phyloP scores from a whole-genome alignment of 345 rosid genomes.

The Xanthoceras sorbifolium region DNA sequence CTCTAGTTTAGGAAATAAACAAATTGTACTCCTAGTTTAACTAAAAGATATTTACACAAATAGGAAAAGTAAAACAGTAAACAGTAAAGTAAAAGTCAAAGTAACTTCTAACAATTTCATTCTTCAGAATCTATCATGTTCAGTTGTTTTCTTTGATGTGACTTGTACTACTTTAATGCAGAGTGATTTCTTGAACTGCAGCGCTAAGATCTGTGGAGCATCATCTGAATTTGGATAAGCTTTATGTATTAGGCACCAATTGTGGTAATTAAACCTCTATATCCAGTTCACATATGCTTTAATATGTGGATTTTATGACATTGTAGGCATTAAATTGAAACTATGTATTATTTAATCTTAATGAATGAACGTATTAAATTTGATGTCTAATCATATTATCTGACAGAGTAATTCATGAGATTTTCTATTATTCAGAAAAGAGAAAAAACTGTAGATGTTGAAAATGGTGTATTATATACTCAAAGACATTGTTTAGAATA shows the following conservation, averaged over 20 bases:
- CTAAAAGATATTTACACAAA: no score
- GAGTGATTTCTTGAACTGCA: slow-evolving; percentile 89
- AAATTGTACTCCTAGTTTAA: no score
- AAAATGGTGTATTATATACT: background rate
- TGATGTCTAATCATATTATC: background rate
- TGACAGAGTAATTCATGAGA: background rate
- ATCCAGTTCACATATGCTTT: background rate
- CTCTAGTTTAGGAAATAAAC: no score
- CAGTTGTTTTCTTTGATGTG: slow-evolving; percentile 40
- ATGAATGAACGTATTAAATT: background rate
- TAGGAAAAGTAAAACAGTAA: no score
- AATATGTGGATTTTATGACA: background rate
- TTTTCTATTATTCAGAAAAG: background rate
- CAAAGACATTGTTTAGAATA: background rate
- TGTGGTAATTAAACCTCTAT: slow-evolving; percentile 58
- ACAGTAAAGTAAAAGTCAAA: no score
- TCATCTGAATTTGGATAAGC: slow-evolving; percentile 85
- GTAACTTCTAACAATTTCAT: no score
- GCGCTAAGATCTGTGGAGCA: slow-evolving; percentile 93
- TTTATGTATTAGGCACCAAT: slow-evolving; percentile 93
- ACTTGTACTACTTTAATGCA: slow-evolving; percentile 83
- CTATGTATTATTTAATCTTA: background rate
- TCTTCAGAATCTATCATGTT: slow-evolving; percentile 13
- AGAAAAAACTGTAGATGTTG: background rate
- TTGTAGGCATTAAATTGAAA: background rate